Base-by-base conservation (phyloP, 2,329 filamentous ascomycete species). In the Apiospora marii region DNA sequence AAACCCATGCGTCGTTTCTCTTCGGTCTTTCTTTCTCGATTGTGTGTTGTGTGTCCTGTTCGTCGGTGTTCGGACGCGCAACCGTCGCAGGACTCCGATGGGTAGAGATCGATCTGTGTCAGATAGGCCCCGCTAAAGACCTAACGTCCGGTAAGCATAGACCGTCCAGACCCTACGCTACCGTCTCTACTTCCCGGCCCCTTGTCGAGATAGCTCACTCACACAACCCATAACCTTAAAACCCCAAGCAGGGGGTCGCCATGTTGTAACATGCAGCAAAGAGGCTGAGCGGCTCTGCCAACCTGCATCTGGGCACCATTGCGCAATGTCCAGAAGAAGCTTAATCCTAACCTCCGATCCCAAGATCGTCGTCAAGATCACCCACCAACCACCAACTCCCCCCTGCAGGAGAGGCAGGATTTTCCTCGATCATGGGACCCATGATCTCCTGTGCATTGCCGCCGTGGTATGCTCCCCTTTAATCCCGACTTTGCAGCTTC, bases 311-410 rank as follows among this genome's bases (percentile, higher is more conserved):
- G 24, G 49, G 49, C 49, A 24, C 27, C 51, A 16, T 58, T 34
- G 53, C 30, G 30, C 24, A 7, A 58, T 8, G 53, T 37, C 19
- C 58, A 13, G 34, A 34, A 64, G 58, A 64, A 64, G 58, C 58
- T 64, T 41, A 64, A 64, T 64, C 58, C 58, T 41, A 12, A 41
- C 58, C 58, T n/a, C 58, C 58, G 58, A 64, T 64, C 58, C 34
- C 19, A 13, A 41, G 34, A 64, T 64, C 58, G 58, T 41, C 16
- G 58, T 41, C 16, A n/a, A 64, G 34, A 64, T 64, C 58, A 64
- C 30, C 53, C 30, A 61, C 53, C 16, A 48, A 16, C 44, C 7
- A 22, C 19, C 46, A 10, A n/a, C 46, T n/a, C 8, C 46, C 43
- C 43, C 43, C 46, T 12, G 37, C 37, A 41, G 7, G 37, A 10